These are phyloP conservation scores for Xylariomycetidae sp. DNA, from an alignment of 2,329 filamentous ascomycete genomes.

Conservation along the genomic window DNA sequence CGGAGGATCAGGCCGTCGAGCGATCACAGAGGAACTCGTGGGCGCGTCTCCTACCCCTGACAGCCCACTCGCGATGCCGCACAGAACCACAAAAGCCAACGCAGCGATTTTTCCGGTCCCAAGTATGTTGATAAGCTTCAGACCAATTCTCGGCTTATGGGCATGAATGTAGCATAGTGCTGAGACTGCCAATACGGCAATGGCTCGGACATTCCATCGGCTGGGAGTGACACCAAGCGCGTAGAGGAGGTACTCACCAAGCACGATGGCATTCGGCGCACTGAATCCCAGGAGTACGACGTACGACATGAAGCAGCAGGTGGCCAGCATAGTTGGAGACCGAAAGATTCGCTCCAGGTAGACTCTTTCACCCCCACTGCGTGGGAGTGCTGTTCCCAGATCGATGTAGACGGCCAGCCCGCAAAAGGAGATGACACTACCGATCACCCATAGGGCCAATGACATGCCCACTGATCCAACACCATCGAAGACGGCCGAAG, in stretches of 20 bases:
- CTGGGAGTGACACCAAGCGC: slow-evolving; percentile 34
- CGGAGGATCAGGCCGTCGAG: slow-evolving; percentile 16
- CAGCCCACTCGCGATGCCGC: slow-evolving; percentile 33
- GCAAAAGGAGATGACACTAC: slow-evolving; percentile 38
- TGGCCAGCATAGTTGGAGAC: slow-evolving; percentile 18
- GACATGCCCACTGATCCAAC: slow-evolving; percentile 51
- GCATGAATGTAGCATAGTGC: slow-evolving; percentile 43
- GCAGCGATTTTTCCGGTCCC: slow-evolving; percentile 46
- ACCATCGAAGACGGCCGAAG: slow-evolving; percentile 50
- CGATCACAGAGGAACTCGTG: slow-evolving; percentile 9
- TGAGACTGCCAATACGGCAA: slow-evolving; percentile 43
- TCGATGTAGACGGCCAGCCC: slow-evolving; percentile 43
- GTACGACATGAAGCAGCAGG: slow-evolving; percentile 29
- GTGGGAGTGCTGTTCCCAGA: slow-evolving; percentile 39
- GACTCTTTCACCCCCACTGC: slow-evolving; percentile 46
- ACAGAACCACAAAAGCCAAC: slow-evolving; percentile 40
- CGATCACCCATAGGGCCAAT: slow-evolving; percentile 51
- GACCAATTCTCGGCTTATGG: slow-evolving; percentile 39
- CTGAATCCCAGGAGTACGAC: slow-evolving; percentile 46
- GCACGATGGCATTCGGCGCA: slow-evolving; percentile 46
- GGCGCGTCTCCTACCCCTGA: slow-evolving; percentile 25
- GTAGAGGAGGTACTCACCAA: slow-evolving; percentile 47
- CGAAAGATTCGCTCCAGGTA: slow-evolving; percentile 50
- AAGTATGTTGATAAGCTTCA: slow-evolving; percentile 43
- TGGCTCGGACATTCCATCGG: slow-evolving; percentile 44